These are phyloP conservation scores for Paramecium biaurelia DNA, from an alignment of 73 alveolate species.

Conservation along the genomic window DNA sequence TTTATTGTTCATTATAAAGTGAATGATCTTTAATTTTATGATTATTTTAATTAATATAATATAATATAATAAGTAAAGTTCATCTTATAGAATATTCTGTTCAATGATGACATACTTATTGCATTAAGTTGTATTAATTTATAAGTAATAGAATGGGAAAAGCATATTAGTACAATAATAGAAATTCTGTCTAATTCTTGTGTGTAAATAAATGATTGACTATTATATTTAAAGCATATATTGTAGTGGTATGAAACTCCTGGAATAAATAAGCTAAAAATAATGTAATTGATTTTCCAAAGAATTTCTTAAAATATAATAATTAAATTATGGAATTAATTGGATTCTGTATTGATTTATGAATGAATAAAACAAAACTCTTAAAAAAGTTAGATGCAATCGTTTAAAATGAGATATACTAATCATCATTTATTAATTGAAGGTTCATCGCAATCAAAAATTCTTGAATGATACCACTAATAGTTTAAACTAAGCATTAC, in stretches of 20 bases:
- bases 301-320: no score
- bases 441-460: no score
- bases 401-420: not conserved
- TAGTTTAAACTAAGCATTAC: no score
- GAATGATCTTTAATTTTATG: not conserved
- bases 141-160: no score
- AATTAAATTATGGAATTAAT: not conserved
- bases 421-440: no score
- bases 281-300: no score
- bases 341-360: not conserved
- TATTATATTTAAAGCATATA: not conserved
- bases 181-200: not conserved
- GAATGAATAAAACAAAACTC: not conserved
- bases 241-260: not conserved
- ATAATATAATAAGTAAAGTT: not conserved
- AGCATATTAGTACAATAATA: no score
- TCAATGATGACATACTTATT: not conserved
- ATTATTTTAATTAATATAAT: not conserved
- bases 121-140: no score
- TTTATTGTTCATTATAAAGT: not conserved
- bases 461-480: not conserved
- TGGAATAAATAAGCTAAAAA: not conserved
- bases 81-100: not conserved
- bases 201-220: not conserved
- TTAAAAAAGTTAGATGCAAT: not conserved